Percentiles rank a stretch among this genome's conserved stretches.
These are phyloP conservation scores for Elaeagnus macrophylla DNA, from an alignment of 306 rosid genomes.

Conservation along the genomic window DNA sequence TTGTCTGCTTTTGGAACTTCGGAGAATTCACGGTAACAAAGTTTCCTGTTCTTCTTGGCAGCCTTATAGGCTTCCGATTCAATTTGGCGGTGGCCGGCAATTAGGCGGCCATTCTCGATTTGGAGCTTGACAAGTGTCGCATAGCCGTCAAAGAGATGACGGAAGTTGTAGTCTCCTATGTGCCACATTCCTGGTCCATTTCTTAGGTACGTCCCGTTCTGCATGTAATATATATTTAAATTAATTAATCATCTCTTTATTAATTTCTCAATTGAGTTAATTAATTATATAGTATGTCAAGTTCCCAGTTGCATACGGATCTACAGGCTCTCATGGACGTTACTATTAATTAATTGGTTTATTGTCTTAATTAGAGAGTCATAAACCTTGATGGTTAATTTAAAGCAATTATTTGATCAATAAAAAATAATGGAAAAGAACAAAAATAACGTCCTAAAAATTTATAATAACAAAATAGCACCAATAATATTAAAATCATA, in stretches of 20 bases:
- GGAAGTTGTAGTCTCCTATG: slow-evolving; percentile 72
- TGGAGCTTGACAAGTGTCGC: slow-evolving; percentile 68
- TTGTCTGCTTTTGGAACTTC: slow-evolving; percentile 67
- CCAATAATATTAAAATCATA: too few species aligned
- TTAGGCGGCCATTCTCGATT: slow-evolving; percentile 44
- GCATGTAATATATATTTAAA: slow-evolving; percentile 31
- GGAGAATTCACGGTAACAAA: slow-evolving; percentile 86
- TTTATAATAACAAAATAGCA: too few species aligned
- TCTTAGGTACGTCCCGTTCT: slow-evolving; percentile 88
- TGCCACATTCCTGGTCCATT: slow-evolving; percentile 94
- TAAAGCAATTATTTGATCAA: too few species aligned
- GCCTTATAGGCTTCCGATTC: slow-evolving; percentile 76
- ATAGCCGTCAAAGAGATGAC: slow-evolving; percentile 92
- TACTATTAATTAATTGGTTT: too few species aligned
- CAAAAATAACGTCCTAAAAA: too few species aligned
- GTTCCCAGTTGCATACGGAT: too few species aligned
- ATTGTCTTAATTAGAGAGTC: too few species aligned
- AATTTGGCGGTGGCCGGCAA: slow-evolving; percentile 68
- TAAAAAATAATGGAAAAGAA: too few species aligned
- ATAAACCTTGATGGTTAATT: too few species aligned
- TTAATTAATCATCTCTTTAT: neutral
- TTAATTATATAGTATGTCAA: neutral
- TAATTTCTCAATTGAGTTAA: neutral
- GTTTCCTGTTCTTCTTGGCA: slow-evolving; percentile 51
- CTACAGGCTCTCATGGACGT: too few species aligned